Conservation (phyloP, 73 alveolate genomes). For the Paramecium pentaurelia region DNA sequence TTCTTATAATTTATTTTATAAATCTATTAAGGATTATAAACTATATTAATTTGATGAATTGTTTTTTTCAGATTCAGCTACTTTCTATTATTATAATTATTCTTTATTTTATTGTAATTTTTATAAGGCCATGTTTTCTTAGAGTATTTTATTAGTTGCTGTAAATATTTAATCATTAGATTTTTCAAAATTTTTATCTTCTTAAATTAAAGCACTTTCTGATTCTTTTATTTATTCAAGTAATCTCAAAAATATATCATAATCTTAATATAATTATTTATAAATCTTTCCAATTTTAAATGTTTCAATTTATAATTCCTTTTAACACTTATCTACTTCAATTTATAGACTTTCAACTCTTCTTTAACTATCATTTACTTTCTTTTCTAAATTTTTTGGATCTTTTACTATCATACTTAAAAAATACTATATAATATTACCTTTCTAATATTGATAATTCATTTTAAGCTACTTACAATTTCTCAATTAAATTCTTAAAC, state of each 20-base stretch:
- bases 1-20: neutral
- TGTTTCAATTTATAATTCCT: neutral
- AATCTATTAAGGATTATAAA: neutral
- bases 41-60: neutral
- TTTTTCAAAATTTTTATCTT: neutral
- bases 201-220: neutral
- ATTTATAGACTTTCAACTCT: neutral
- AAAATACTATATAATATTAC: neutral
- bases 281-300: neutral
- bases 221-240: neutral
- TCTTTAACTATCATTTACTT: conserved; percentile 1
- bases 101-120: neutral
- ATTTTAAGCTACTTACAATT: neutral
- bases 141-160: neutral
- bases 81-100: neutral
- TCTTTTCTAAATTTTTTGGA: neutral
- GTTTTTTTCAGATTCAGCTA: neutral
- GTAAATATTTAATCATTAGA: neutral
- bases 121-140: neutral
- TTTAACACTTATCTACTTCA: neutral
- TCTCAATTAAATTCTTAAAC: neutral
- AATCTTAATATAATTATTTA: neutral
- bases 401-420: neutral
- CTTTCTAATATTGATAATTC: neutral
- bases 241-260: neutral